Evolutionary conservation across 2,329 filamentous ascomycete genomes (phyloP), one percentile per base, ranked within the genome.

Genomic region (Madurella mycetomatis): DNA sequence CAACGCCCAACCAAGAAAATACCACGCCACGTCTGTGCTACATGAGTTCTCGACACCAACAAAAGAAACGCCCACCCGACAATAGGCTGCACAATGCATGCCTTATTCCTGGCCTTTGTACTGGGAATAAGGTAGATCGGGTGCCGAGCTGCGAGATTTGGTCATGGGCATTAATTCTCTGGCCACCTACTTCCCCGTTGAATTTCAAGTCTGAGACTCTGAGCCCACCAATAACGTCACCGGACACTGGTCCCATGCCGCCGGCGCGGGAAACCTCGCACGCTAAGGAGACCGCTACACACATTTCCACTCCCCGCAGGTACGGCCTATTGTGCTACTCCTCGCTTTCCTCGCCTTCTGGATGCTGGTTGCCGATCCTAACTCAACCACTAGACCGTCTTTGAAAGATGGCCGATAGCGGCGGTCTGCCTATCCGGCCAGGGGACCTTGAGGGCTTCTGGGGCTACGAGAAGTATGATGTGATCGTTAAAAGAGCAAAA

Each of bases 391-490:
- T 4, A 11, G 34, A 15, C 34, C 9, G 4, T 15, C 34, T 15
- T 9, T 37, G 34, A 37, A 37, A 15, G 9, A 37, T 37, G 34
- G 13, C 11, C 9, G 34, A 37, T 15, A 37, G 13, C 34, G 53
- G 53, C 15, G 49, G 40, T 9, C 34, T 41, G 11, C 44, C 44
- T 5, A 30, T 51, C 16, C 30, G 19, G 15, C 53, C 53, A 3
- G 49, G 53, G 0, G 44, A 55, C 16, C 37, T 55, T 8, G 49
- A 48, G 1, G 32, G 15, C 7, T 16, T 49, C 4, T 45, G 32
- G 34, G 3, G 3, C 12, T 7, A 16, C 4, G 15, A 45, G 40
- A 48, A 18, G n/a, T 32, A 66, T 65, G 50, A 41, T 8, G 50
- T 53, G 18, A 47, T 58, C 15, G 15, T 53, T 13, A 16, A 44